Percentiles rank a stretch among this genome's conserved stretches.
These are phyloP conservation scores for Chaetomiaceae sp. DNA, from an alignment of 2,329 filamentous ascomycete species.

Conservation along the genomic window DNA sequence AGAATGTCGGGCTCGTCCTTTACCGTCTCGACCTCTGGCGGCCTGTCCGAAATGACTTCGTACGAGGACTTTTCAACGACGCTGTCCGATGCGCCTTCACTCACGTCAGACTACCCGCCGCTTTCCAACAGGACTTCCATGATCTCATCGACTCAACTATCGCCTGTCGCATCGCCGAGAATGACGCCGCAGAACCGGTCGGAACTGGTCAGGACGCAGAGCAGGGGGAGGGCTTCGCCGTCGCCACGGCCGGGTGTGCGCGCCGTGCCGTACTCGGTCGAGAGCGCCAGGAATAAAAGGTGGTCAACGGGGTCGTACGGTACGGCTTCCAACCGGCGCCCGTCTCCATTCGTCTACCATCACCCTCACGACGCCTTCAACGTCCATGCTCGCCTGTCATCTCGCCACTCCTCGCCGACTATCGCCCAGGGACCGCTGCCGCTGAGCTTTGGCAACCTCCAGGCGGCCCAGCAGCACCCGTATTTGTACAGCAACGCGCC, in stretches of 20 bases:
- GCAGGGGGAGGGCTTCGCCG: slow-evolving; percentile 65
- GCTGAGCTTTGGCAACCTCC: slow-evolving; percentile 51
- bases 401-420: slow-evolving; percentile 48
- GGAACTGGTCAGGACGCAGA: slow-evolving; percentile 58
- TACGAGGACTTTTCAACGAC: slow-evolving; percentile 67
- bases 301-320: slow-evolving; percentile 75
- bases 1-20: slow-evolving; percentile 70
- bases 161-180: slow-evolving; percentile 66
- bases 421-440: slow-evolving; percentile 45
- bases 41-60: slow-evolving; percentile 62
- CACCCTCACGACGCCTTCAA: slow-evolving; percentile 56
- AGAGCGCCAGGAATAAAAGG: slow-evolving; percentile 62
- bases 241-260: slow-evolving; percentile 64
- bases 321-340: slow-evolving; percentile 49
- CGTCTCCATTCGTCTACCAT: slow-evolving; percentile 59
- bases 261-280: slow-evolving; percentile 66
- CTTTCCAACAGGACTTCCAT: slow-evolving; percentile 64
- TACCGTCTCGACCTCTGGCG: slow-evolving; percentile 63
- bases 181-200: slow-evolving; percentile 57
- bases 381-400: slow-evolving; percentile 51
- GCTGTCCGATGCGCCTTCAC: slow-evolving; percentile 62
- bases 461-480: slow-evolving; percentile 50
- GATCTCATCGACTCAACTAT: slow-evolving; percentile 66
- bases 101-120: slow-evolving; percentile 61
- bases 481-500: slow-evolving; percentile 51